Conservation (phyloP, 371 early-diverging fungal species). For the Apophysomyces elegans region DNA sequence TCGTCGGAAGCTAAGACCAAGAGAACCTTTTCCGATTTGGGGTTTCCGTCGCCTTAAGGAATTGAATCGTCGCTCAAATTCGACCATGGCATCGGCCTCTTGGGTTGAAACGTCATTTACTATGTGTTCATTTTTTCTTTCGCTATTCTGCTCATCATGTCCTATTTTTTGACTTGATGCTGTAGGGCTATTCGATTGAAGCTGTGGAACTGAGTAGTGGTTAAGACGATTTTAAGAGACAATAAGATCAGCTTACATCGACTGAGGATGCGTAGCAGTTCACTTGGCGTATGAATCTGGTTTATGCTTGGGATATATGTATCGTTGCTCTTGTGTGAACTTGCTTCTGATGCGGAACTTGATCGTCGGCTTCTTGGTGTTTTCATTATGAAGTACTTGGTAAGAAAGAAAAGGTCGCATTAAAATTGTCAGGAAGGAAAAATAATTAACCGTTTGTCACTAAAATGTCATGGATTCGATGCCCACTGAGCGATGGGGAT, state of each 20-base stretch:
- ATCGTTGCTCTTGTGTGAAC: neutral
- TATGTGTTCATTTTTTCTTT: neutral
- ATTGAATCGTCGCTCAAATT: neutral
- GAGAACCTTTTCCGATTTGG: neutral
- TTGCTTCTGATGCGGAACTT: neutral
- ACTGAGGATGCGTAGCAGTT: neutral
- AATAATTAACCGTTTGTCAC: no score
- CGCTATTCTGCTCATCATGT: neutral
- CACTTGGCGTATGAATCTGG: neutral
- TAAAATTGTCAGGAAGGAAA: no score
- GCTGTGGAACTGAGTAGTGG: neutral
- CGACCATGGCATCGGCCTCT: neutral
- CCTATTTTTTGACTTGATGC: neutral
- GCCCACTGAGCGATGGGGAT: neutral
- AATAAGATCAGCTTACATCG: neutral
- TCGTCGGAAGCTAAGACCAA: constrained; percentile 1
- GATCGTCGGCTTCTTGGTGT: neutral
- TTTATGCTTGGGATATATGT: neutral
- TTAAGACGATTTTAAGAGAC: neutral
- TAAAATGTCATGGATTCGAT: no score
- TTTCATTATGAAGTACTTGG: neutral
- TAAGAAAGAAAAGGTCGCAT: no score
- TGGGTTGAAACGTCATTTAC: neutral
- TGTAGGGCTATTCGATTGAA: neutral
- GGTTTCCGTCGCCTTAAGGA: neutral